Conservation (phyloP, 345 rosid genomes). For the Salix exigua region DNA sequence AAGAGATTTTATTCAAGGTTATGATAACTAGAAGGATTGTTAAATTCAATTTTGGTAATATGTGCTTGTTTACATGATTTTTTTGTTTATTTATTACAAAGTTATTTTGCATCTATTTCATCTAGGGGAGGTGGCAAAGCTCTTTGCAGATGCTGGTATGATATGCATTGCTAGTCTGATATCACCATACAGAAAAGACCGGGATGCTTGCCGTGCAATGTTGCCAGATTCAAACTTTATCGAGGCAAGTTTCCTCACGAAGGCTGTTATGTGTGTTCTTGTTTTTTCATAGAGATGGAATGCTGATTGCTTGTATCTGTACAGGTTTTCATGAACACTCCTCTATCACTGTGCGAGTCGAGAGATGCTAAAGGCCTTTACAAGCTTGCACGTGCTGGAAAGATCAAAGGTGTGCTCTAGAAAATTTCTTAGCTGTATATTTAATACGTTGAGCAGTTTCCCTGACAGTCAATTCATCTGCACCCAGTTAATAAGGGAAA, state of each 20-base stretch:
- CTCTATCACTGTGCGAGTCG: slow-evolving; percentile 70
- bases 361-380: slow-evolving; percentile 89
- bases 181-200: slow-evolving; percentile 83
- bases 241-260: slow-evolving; percentile 48
- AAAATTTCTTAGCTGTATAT: neutral
- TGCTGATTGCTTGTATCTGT: neutral
- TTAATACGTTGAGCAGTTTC: neutral
- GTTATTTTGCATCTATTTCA: neutral
- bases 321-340: slow-evolving; percentile 91
- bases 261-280: neutral
- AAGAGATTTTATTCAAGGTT: neutral
- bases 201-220: slow-evolving; percentile 83
- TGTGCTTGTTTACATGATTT: neutral
- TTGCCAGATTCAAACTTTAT: slow-evolving; percentile 58
- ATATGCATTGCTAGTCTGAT: slow-evolving; percentile 89
- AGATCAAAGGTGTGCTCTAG: slow-evolving; percentile 60
- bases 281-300: slow-evolving; percentile 6
- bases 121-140: slow-evolving; percentile 87
- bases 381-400: slow-evolving; percentile 91
- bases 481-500: neutral
- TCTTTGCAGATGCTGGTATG: slow-evolving; percentile 86
- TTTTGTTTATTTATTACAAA: neutral
- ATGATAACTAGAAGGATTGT: neutral
- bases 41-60: neutral
- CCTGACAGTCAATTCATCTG: neutral